Evolutionary conservation across 23 red algal genomes (phyloP), one percentile per base, ranked within the genome.

Genomic region (Gracilaria caudata): DNA sequence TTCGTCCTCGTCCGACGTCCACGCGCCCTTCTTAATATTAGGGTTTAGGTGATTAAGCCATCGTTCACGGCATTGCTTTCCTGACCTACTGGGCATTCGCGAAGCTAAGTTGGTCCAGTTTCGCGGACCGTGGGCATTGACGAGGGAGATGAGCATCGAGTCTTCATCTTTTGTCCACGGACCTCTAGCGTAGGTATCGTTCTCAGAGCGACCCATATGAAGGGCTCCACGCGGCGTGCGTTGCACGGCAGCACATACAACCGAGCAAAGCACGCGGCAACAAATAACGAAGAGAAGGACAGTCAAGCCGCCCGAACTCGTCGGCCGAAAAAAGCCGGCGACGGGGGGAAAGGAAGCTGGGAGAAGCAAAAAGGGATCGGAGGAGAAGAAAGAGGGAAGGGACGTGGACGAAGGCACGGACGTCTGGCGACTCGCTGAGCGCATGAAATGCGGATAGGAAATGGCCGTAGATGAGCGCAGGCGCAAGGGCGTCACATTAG

Each of bases 11-110:
- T 90, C 94, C 13, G 76, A 78, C 10, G 82, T 97, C 94, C 94
- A 97, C 51, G 88, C 84, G 24, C 84, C 89, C 39, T 91, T 59
- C 59, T 84, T 88, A 45, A 97, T 79, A 46, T 78, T 77, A n/a
- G 94, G 94, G 49, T 92, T 84, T 21, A 97, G 86, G 47, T 97
- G 94, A 57, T 97, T 97, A 28, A 97, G 77, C 94, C 94, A 97
- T 36, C 94, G 80, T 78, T 97, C 94, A 23, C 94, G 88, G 78
- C 82, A 88, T 86, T 97, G 94, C 80, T 97, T 97, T 47, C 94
- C 86, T 49, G 66, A 89, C 38, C 94, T 74, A 39, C 81, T 86
- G 12, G 94, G 89, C 66, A 97, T 86, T 56, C 80, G 80, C 32
- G 74, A 70, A 26, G 90, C 94, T 41, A 97, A 61, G 34, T 82